Evolutionary conservation across 108 stramenopile species (phyloP), one percentile per base, ranked within the genome.

Genomic region (Seminavis robusta): DNA sequence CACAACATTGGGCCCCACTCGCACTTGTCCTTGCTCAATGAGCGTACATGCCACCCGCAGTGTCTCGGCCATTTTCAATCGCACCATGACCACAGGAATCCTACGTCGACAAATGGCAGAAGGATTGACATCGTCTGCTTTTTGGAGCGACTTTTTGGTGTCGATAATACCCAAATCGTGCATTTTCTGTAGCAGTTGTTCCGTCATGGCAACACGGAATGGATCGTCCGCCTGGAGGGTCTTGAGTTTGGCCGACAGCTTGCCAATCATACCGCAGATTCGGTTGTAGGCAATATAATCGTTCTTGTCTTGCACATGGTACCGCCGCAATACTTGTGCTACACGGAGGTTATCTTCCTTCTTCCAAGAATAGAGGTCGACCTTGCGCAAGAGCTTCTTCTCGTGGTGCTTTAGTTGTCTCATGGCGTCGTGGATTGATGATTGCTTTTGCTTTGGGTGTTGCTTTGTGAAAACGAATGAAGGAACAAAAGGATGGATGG

Each of bases 81-180:
- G 90, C 10, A 98, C 95, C 95, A 99, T 95, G 17, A 99, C 94
- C n/a, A 98, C 95, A 0, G 99, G 97, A 19, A 99, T 52, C 28
- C 99, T 92, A 33, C 99, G 79, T 53, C 96, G 77, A 71, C 97
- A 97, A 33, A 98, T 79, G 1, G 96, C 74, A 15, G 97, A 96
- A 9, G 92, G 94, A 5, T 94, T 93, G 13, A 97, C 59, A 36
- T 94, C 87, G 53, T 98, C 97, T 4, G 94, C 95, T 53, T 93
- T 92, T 45, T 84, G 62, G 45, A 99, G 62, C 6, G 90, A 95
- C 46, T 83, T 95, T 33, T 77, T 82, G 4, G 85, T 85, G 21
- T 74, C 69, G 24, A 99, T 86, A 10, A 98, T 59, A 3, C 97
- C 99, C 74, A 95, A 73, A 49, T 84, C 78, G 53, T 68, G 84